phyloP scores from a whole-genome alignment of 2,329 filamentous ascomycete species.

The Ustulina deusta region DNA sequence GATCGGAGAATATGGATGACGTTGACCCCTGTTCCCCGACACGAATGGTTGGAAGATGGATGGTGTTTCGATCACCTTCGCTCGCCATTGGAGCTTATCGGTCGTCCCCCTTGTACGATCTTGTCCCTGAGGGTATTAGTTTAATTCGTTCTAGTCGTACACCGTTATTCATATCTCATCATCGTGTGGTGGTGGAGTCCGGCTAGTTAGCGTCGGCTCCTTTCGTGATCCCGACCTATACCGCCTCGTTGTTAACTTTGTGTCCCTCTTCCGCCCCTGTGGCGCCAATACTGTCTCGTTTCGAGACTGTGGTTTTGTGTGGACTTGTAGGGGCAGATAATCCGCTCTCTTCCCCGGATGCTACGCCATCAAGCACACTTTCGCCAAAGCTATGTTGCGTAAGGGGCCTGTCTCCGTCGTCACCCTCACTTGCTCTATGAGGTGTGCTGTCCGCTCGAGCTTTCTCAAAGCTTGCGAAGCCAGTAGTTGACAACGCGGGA shows the following conservation, averaged over 20 bases:
- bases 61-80: neutral
- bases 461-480: conserved; percentile 55
- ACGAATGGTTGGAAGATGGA: neutral
- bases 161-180: conserved; percentile 22
- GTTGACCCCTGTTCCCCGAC: neutral
- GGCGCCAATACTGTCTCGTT: conserved; percentile 26
- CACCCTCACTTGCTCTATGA: conserved; percentile 43
- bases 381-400: conserved; percentile 60
- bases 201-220: neutral
- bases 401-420: conserved; percentile 48
- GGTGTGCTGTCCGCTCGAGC: conserved; percentile 40
- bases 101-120: neutral
- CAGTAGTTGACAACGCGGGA: conserved; percentile 52
- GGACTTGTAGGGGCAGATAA: conserved; percentile 46
- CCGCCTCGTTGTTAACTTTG: conserved; percentile 13
- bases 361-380: conserved; percentile 58
- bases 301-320: conserved; percentile 36
- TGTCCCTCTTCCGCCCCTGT: neutral
- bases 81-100: neutral
- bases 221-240: neutral
- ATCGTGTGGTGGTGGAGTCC: neutral
- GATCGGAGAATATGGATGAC: neutral
- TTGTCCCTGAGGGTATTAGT: conserved; percentile 4
- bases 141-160: conserved; percentile 17
- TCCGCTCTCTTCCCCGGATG: conserved; percentile 43